These are phyloP conservation scores for Cymodocea nodosa DNA, from an alignment of 116 monocot species.

Conservation along the genomic window DNA sequence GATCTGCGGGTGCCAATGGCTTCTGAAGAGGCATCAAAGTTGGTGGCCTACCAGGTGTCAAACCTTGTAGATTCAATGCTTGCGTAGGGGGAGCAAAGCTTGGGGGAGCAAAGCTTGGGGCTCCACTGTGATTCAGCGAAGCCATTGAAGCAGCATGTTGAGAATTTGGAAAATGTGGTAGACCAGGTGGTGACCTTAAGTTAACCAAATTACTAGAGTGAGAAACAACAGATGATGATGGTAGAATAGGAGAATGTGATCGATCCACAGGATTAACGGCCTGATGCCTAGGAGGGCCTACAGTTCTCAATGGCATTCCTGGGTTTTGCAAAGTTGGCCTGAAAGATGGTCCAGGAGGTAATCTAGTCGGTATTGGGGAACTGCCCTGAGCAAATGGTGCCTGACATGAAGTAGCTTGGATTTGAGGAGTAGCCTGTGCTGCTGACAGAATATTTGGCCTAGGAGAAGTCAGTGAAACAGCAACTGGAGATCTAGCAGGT, in stretches of 20 bases:
- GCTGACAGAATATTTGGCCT: neutral
- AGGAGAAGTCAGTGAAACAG: constrained; percentile 14
- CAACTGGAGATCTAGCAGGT: constrained; percentile 26
- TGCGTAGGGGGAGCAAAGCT: constrained; percentile 14
- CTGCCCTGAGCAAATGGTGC: constrained; percentile 7
- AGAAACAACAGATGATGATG: neutral
- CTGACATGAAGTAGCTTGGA: constrained; percentile 12
- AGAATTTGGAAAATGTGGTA: constrained; percentile 21
- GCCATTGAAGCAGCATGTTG: constrained; percentile 8
- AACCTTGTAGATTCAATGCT: constrained; percentile 4
- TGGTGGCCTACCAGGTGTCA: constrained; percentile 8
- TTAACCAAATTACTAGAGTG: constrained; percentile 10
- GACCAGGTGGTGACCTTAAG: constrained; percentile 15
- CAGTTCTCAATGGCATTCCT: constrained; percentile 4
- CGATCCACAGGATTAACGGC: neutral
- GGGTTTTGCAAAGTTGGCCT: constrained; percentile 32
- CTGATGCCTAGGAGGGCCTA: constrained; percentile 7
- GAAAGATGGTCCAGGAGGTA: constrained; percentile 39
- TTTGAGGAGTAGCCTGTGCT: neutral
- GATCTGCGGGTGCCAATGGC: constrained; percentile 10
- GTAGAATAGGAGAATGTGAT: neutral
- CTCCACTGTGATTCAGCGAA: constrained; percentile 14
- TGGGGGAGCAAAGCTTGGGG: constrained; percentile 18
- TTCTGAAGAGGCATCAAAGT: constrained; percentile 18
- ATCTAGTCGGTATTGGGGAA: neutral